Conservation (phyloP, 495 filamentous ascomycete genomes). For the Podospora bellae-mahoneyi region DNA sequence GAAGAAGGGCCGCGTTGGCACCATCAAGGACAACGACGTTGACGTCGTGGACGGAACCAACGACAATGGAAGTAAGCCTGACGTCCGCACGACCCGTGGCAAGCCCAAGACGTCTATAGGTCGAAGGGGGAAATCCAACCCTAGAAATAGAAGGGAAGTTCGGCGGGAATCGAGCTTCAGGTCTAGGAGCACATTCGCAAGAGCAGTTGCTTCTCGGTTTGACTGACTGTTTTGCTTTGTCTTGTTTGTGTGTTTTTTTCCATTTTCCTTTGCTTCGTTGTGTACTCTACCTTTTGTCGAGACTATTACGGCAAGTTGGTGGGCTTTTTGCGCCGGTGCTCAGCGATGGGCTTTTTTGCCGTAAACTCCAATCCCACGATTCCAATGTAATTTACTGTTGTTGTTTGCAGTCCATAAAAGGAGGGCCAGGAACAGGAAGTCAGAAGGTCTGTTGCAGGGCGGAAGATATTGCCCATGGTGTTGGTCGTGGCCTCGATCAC, state of each 20-base stretch:
- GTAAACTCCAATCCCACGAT: too few species aligned
- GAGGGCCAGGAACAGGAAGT: too few species aligned
- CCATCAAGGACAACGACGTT: background rate
- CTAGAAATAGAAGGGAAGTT: background rate
- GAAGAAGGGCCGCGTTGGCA: background rate
- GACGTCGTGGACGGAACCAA: background rate
- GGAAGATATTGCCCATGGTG: background rate
- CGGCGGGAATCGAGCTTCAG: background rate
- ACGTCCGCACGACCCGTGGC: background rate
- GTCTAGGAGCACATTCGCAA: background rate
- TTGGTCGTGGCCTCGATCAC: background rate
- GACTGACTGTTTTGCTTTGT: background rate
- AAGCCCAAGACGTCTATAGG: background rate
- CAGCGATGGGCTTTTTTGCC: too few species aligned
- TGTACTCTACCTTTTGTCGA: too few species aligned
- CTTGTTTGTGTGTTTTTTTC: background rate
- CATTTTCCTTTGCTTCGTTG: background rate
- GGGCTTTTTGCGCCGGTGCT: too few species aligned
- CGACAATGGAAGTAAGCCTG: background rate
- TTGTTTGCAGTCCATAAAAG: too few species aligned
- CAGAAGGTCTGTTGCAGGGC: background rate
- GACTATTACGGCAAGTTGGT: too few species aligned
- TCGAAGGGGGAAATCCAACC: background rate
- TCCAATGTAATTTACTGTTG: too few species aligned
- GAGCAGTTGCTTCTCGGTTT: background rate